Conservation (phyloP, 1,284 basidiomycete genomes). For the Fomitopsis palustris region DNA sequence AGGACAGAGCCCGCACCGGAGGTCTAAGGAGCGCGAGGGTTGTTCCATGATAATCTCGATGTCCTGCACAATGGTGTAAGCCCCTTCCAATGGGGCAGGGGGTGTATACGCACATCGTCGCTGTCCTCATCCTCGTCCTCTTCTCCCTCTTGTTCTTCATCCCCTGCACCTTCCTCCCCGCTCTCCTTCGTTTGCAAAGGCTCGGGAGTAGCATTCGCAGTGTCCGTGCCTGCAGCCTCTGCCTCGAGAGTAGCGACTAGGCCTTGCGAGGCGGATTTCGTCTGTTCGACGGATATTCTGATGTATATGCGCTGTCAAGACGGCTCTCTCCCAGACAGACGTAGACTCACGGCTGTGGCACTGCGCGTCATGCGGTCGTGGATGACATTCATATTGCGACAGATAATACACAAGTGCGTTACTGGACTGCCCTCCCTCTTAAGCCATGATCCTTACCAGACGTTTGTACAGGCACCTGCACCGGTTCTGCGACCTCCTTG, state of each 20-base stretch:
- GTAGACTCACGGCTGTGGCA: slow-evolving; percentile 51
- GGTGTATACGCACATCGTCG: slow-evolving; percentile 38
- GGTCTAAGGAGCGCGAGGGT: slow-evolving; percentile 64
- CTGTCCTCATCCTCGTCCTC: slow-evolving; percentile 33
- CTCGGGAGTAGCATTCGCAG: slow-evolving; percentile 15
- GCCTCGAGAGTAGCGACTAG: slow-evolving; percentile 45
- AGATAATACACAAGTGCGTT: slow-evolving; percentile 2
- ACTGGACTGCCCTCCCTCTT: neutral
- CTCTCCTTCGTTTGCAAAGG: slow-evolving; percentile 25
- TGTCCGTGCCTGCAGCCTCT: slow-evolving; percentile 26
- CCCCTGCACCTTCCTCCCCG: slow-evolving; percentile 38
- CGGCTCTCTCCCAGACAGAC: neutral
- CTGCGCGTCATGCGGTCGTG: slow-evolving; percentile 38
- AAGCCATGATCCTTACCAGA: slow-evolving; percentile 38
- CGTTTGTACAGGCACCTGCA: slow-evolving; percentile 29
- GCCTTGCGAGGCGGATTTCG: slow-evolving; percentile 38
- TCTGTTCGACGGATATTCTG: slow-evolving; percentile 45
- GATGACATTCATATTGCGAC: slow-evolving; percentile 3
- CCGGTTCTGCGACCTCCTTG: slow-evolving; percentile 30
- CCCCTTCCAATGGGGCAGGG: neutral
- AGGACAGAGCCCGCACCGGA: slow-evolving; percentile 46
- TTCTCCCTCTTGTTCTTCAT: slow-evolving; percentile 30
- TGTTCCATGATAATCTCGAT: slow-evolving; percentile 81
- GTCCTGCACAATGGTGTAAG: slow-evolving; percentile 43
- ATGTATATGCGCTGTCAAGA: slow-evolving; percentile 8